Evolutionary conservation across 805 yeast species (phyloP), one percentile per base, ranked within the genome.

Genomic region (Komagataella ulmi): DNA sequence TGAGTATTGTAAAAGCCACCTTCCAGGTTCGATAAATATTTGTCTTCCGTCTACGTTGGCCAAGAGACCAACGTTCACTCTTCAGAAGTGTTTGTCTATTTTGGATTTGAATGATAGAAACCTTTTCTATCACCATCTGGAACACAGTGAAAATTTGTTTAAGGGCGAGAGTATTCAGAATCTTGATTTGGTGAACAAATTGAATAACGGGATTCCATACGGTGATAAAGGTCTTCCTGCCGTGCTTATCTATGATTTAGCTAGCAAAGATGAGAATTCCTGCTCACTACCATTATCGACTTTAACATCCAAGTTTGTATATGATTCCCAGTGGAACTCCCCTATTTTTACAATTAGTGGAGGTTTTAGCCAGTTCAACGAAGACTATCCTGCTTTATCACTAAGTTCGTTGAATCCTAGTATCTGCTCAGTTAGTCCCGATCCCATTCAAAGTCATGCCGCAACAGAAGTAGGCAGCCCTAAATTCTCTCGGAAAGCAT

Each of bases 1-100:
- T 21, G 91, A 86, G 53, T 88, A 70, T 61, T 74, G 81, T 46
- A 75, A 72, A 54, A 61, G 73, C 2, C 88, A 83, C 55, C 65
- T 91, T 10, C 59, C 58, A 3, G 70, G 75, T 46, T 77, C 97
- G 0, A 70, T 87, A 47, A 88, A 88, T 62, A 75, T 91, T 44
- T 87, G 95, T 64, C 67, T 90, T 12, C 97, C 98, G 1, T 84
- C 96, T n/a, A 90, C 97, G 0, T 70, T 90, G 46, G 68, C 90
- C 55, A 85, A 82, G 62, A 75, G 98, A 56, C 70, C 80, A 36
- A 83, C 82, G 51, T 90, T 86, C 59, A 80, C 81, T 2, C 69
- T 90, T 52, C 69, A 68, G 48, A 74, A 80, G 59, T 80, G 88
- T 57, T 66, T 85, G 21, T 78, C 76, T 50, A 81, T 86, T 30